Evolutionary conservation across 208 protist genomes (phyloP), one percentile per base, ranked within the genome.

Genomic region (Jaenimonas drosophilae): DNA sequence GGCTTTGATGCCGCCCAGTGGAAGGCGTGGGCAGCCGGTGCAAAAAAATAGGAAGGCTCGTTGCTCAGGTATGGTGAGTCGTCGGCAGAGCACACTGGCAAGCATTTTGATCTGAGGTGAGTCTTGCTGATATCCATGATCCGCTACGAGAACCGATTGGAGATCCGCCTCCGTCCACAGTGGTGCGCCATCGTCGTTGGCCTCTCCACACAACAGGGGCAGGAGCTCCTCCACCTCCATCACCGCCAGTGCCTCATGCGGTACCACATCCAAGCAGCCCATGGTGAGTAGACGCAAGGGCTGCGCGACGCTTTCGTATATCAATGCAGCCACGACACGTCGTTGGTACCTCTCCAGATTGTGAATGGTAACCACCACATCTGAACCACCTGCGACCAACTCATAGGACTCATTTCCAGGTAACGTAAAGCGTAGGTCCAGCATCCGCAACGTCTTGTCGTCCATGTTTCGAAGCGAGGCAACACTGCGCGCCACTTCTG

Each of bases 101-200:
- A 95, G 73, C 61, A 76, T 76, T 23, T 54, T 47, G 7, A 95
- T 65, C 63, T 89, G 79, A 33, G 70, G 65, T 0, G 75, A 89
- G 55, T 90, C 82, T 40, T 76, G 80, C 27, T 86, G 73, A 53
- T 95, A 95, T 17, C 87, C 87, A 64, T 95, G 87, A 43, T 92
- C 83, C 25, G 73, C 71, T n/a, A 92, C 73, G 14, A 95, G 69
- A 4, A 91, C 76, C 3, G 79, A 69, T 26, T 59, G 63, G 16
- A 91, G 70, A 48, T 91, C 83, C 9, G 61, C 60, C 33, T 53
- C 49, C 3, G 80, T 91, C 81, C 82, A 95, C 21, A 95, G 63
- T 14, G 87, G 75, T 42, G 70, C 56, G 7, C 52, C 57, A 12
- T 54, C 64, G 37, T 54, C 41, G 7, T 49, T 51, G 29, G 42